phyloP scores from a whole-genome alignment of 139 green algal genomes.

The Haematococcus sp. region DNA sequence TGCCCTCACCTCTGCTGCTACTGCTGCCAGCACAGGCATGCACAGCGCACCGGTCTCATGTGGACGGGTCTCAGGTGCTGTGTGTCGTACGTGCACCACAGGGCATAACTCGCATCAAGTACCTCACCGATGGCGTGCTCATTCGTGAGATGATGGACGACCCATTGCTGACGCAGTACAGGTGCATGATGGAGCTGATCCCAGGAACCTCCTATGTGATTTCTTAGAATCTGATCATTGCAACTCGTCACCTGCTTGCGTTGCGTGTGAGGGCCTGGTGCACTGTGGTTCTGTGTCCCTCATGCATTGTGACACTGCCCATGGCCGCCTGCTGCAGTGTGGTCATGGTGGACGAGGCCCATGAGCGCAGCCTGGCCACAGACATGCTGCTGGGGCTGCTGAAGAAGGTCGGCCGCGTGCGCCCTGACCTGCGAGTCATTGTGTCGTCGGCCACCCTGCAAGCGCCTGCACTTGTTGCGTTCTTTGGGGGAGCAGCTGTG shows the following conservation, averaged over 20 bases:
- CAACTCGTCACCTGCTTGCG: no score
- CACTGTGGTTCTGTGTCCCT: no score
- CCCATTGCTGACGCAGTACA: conserved; percentile 76
- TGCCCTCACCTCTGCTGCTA: no score
- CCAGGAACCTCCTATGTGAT: no score
- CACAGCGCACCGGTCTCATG: no score
- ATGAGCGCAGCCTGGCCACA: conserved; percentile 84
- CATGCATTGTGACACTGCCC: no score
- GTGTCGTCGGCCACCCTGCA: conserved; percentile 87
- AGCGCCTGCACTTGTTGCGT: conserved; percentile 54
- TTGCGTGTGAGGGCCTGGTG: no score
- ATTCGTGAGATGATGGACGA: conserved; percentile 87
- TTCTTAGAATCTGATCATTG: no score
- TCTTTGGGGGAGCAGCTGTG: conserved; percentile 59
- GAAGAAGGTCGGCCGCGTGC: conserved; percentile 77
- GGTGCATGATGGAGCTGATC: conserved; percentile 20
- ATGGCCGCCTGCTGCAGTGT: no score
- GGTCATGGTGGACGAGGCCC: conserved; percentile 92
- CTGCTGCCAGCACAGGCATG: no score
- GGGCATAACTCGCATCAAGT: conserved; percentile 78
- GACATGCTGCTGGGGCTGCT: conserved; percentile 90
- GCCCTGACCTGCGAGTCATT: conserved; percentile 85
- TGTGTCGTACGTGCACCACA: conserved; percentile 20
- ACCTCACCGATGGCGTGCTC: conserved; percentile 90
- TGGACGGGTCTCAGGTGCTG: no score